Base-by-base conservation (phyloP, 2,329 filamentous ascomycete species). In the Microsporum audouinii region DNA sequence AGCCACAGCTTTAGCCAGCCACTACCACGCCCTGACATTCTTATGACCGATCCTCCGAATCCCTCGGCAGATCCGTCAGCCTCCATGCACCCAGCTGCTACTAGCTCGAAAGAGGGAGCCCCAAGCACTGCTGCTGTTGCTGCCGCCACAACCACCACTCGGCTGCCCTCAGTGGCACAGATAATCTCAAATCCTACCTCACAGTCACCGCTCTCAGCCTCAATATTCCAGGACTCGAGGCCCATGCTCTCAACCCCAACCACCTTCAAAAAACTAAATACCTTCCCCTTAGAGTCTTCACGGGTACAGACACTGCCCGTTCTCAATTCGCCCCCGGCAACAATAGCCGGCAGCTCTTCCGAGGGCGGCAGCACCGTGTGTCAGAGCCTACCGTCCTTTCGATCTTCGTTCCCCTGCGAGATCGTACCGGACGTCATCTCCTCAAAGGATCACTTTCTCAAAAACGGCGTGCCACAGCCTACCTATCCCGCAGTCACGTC, bases 371-470 rank as follows among this genome's bases (percentile, higher is more conserved):
- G 71, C 65, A 73, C 64, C 51, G 68, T 64, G 47, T 69, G 64
- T 41, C 72, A 72, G 65, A 73, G 65, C 53, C 66, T 79, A 5
- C 77, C 77, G 0, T 74, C 77, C 1, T 68, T 79, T 17, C 68
- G 71, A 39, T 72, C 72, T 5, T 69, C 75, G 27, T 66, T 77
- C n/a, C 68, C 69, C 27, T 66, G 64, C 5, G 56, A 63, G 33
- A 62, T 73, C 14, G 31, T 39, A 5, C 56, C 63, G 2, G 61
- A 63, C 55, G 61, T 64, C n/a, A 66, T 69, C 47, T 23, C 31
- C 53, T 29, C 73, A 27, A 69, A 66, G 47, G 73, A 71, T 10
- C 47, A 45, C 47, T 51, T 51, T 17, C 63, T 63, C 38, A 58
- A 68, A 10, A 56, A 64, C 31, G 67, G 68, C 33, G 64, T 41